These are phyloP conservation scores for Phytophthora pluvialis DNA, from an alignment of 352 stramenopile genomes.

Conservation along the genomic window DNA sequence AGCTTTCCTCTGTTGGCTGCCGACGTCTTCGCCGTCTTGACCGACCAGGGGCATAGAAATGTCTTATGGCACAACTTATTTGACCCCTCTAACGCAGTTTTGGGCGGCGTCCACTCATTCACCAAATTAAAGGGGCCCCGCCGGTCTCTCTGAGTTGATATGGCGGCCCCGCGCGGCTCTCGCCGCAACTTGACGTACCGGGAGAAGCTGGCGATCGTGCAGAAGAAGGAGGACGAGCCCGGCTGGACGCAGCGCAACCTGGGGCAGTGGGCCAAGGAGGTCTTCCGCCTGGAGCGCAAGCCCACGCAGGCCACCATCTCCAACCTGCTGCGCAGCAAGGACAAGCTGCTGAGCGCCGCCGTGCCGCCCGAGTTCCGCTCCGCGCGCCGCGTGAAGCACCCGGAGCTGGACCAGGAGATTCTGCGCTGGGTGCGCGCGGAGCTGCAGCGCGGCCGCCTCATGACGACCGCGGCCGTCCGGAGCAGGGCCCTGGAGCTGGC, in stretches of 20 bases:
- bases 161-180: not conserved
- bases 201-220: conserved; percentile 64
- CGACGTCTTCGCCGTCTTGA: no score
- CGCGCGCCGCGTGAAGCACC: conserved; percentile 53
- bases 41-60: no score
- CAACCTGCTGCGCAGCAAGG: conserved; percentile 57
- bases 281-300: conserved; percentile 51
- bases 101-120: no score
- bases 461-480: conserved; percentile 46
- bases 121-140: no score
- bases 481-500: conserved; percentile 45
- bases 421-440: conserved; percentile 51
- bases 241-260: conserved; percentile 62
- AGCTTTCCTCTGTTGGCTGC: no score
- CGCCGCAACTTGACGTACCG: conserved; percentile 69
- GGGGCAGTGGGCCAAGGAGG: conserved; percentile 58
- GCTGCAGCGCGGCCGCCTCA: conserved; percentile 28
- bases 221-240: conserved; percentile 60
- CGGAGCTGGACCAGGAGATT: conserved; percentile 56
- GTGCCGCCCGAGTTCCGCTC: conserved; percentile 54
- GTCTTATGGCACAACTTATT: no score
- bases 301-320: conserved; percentile 76
- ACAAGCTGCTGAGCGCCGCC: conserved; percentile 49
- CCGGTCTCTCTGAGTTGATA: no score
- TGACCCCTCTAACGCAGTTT: no score